Evolutionary conservation across 2,329 filamentous ascomycete species (phyloP), one percentile per base, ranked within the genome.

Genomic region (Hypomyces rosellus): DNA sequence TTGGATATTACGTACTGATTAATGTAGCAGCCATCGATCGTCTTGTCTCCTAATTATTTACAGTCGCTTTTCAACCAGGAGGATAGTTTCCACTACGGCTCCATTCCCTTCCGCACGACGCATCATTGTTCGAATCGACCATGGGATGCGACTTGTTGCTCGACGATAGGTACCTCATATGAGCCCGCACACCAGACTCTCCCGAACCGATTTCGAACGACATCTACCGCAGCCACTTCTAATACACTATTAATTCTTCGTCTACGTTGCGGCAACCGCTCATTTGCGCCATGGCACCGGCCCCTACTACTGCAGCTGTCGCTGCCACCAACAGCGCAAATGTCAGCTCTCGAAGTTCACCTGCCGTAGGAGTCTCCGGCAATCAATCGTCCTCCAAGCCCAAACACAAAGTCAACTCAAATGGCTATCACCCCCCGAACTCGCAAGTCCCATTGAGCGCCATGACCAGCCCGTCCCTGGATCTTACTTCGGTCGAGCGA

Each of bases 401-500:
- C n/a, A 80, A 78, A 58, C 63, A 69, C n/a, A 76, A 75, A 54
- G 67, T 77, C 60, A 76, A 75, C 61, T 71, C 75, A 45, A 80
- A 80, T 59, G 75, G 75, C 54, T 75, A 76, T 50, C 74, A 78
- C 55, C 72, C 75, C 9, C 59, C 71, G 34, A 80, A 78, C 52
- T 66, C 74, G 3, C 74, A 75, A 45, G 65, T 69, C 38, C 75
- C 77, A 12, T 70, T 83, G 37, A 82, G 79, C 60, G 74, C 77
- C 33, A 72, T 83, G 71, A 70, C 69, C 38, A 82, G 77, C 57
- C 54, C 73, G 52, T 82, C 89, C 43, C 75, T 99, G 54, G 91
- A 97, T 62, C 73, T 97, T 59, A 83, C 82, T 46, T 95, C 89
- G 1, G 93, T 99, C 54, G 93, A 97, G 74, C 86, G 92, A 63